These are phyloP conservation scores for Ajuga chamaepitys DNA, from an alignment of 257 asterid genomes.

Conservation along the genomic window DNA sequence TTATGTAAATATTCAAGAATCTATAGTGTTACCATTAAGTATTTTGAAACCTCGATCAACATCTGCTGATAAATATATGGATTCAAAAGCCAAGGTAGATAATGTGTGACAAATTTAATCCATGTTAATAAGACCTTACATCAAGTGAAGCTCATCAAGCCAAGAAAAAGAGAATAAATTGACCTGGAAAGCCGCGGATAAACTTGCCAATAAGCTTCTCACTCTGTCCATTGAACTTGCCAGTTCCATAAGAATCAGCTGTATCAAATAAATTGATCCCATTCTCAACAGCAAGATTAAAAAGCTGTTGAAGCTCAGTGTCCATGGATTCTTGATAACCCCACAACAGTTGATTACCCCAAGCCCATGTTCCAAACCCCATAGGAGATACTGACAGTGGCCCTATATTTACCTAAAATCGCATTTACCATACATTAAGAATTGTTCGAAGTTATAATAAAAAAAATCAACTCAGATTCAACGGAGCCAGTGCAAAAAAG, in stretches of 20 bases:
- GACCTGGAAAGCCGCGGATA: slow-evolving; percentile 52
- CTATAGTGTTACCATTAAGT: not conserved
- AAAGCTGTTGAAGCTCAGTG: slow-evolving; percentile 69
- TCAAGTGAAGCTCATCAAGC: not conserved
- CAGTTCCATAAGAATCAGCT: slow-evolving; percentile 97
- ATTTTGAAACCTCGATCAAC: too few relatives aligned
- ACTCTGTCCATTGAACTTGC: slow-evolving; percentile 77
- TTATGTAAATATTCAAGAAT: not conserved
- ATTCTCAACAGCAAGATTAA: slow-evolving; percentile 70
- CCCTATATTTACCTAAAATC: slow-evolving; percentile 69
- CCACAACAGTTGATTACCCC: slow-evolving; percentile 98
- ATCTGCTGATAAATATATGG: not conserved
- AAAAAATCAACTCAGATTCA: not conserved
- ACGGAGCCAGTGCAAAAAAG: not conserved
- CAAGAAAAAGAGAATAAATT: not conserved
- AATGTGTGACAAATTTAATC: not conserved
- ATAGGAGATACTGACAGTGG: slow-evolving; percentile 79
- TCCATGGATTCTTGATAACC: slow-evolving; percentile 93
- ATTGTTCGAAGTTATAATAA: not conserved
- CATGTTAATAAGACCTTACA: too few relatives aligned
- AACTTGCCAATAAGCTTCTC: slow-evolving; percentile 94
- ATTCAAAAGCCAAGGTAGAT: not conserved
- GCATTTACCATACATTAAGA: not conserved
- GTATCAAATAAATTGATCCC: slow-evolving; percentile 88
- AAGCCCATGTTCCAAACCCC: slow-evolving; percentile 99